Evolutionary conservation across 2,329 filamentous ascomycete genomes (phyloP).

Genomic region (Fusarium sp.): DNA sequence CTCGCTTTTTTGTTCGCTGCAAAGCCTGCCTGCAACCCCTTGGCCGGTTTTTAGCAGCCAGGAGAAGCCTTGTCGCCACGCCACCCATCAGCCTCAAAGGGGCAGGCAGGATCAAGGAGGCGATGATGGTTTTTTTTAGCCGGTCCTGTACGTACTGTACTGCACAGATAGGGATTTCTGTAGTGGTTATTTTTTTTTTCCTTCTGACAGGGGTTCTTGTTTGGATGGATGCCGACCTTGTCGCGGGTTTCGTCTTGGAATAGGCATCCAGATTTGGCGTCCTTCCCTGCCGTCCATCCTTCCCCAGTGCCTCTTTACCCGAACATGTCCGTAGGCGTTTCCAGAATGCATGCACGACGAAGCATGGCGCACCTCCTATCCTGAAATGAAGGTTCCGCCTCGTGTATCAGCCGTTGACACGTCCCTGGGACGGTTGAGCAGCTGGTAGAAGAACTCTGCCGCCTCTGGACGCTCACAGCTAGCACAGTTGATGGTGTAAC

Average conservation of each 20-base stretch:
- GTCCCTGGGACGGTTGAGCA: background rate
- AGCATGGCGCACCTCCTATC: conserved; percentile 13
- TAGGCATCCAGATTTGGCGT: conserved; percentile 1
- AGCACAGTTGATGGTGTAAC: conserved; percentile 22
- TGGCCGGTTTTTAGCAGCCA: conserved; percentile 23
- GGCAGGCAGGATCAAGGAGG: conserved; percentile 28
- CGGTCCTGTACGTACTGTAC: conserved; percentile 5
- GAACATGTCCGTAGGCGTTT: conserved; percentile 15
- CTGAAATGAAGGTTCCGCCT: conserved; percentile 27
- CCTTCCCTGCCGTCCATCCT: background rate
- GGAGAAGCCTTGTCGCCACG: conserved; percentile 18
- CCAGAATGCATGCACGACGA: conserved; percentile 6
- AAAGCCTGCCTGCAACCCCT: background rate
- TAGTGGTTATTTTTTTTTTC: background rate
- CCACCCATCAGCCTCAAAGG: conserved; percentile 37
- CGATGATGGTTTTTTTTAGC: conserved; percentile 32
- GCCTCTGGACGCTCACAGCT: background rate
- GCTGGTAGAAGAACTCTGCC: background rate
- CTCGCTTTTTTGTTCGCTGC: conserved; percentile 1
- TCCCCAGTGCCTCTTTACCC: background rate
- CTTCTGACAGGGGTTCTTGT: background rate
- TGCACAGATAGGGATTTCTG: conserved; percentile 4
- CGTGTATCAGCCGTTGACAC: conserved; percentile 31
- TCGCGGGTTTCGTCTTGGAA: background rate
- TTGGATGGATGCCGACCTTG: background rate